These are phyloP conservation scores for Phytophthora pluvialis DNA, from an alignment of 352 stramenopile species.

Conservation along the genomic window DNA sequence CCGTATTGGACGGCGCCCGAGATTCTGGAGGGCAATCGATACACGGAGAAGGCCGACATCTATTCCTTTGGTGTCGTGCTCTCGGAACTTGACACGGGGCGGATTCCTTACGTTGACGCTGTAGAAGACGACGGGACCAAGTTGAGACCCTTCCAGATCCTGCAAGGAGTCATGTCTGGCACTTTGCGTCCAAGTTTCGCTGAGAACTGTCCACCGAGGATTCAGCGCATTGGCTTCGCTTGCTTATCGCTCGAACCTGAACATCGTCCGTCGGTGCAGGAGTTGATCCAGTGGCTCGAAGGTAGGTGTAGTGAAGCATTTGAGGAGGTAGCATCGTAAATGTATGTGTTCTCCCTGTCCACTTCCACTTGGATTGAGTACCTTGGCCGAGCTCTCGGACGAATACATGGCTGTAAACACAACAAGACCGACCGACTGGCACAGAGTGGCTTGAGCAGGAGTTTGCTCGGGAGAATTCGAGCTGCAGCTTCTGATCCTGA, in stretches of 20 bases:
- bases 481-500: too few species aligned
- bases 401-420: too few species aligned
- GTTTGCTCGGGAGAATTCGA: too few species aligned
- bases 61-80: slow-evolving; percentile 72
- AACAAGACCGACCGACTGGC: too few species aligned
- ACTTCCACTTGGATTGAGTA: too few species aligned
- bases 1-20: slow-evolving; percentile 84
- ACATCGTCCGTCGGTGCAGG: slow-evolving; percentile 10
- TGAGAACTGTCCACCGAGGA: slow-evolving; percentile 40
- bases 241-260: slow-evolving; percentile 25
- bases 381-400: too few species aligned
- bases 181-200: slow-evolving; percentile 49
- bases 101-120: slow-evolving; percentile 40
- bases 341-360: too few species aligned
- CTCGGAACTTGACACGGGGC: slow-evolving; percentile 47
- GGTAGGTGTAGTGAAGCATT: slow-evolving; percentile 13
- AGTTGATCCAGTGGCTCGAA: slow-evolving; percentile 19
- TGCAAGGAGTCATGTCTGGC: slow-evolving; percentile 49
- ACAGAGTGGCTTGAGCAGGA: too few species aligned
- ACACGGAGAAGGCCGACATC: slow-evolving; percentile 66
- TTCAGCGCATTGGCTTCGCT: slow-evolving; percentile 27
- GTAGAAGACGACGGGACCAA: slow-evolving; percentile 16
- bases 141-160: slow-evolving; percentile 42
- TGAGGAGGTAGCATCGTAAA: too few species aligned
- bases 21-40: slow-evolving; percentile 55